Evolutionary conservation across 257 asterid genomes (phyloP), one percentile per base, ranked within the genome.

Genomic region (Solanum bulbocastanum): DNA sequence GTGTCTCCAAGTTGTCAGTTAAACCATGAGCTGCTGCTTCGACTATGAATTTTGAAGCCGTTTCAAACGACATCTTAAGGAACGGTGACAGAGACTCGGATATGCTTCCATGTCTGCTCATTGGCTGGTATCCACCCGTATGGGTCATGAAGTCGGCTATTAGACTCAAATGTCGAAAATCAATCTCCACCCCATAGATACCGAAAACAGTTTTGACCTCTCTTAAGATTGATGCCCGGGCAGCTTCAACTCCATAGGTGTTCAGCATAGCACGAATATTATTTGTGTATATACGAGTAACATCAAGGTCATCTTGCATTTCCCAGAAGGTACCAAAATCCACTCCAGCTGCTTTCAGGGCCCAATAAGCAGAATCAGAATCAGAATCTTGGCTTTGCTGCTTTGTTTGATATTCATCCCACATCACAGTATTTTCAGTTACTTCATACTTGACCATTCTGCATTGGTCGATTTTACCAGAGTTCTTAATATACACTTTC

Each of bases 81-180:
- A 95, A 94, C 0, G 99, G 99, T 0, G 99, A 96, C 58, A 92
- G 10, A 6, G 98, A 95, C 87, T 97, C 96, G 0, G 96, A 89
- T 74, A 97, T 94, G 69, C 98, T 87, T 58, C 99, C 99, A 4
- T 93, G 94, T 84, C 99, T 91, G 89, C 98, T 97, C 99, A 97
- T 96, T 1, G 99, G 91, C 56, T 93, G 90, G 81, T 95, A 97
- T 10, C 98, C 98, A 32, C 99, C 99, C 1, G 94, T 72, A 72
- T 96, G 98, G 2, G 99, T 96, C 99, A 97, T 97, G 90, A 83
- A 94, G 86, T 97, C 99, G 0, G 98, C 98, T 37, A 97, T 94
- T 88, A 97, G 90, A 90, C 98, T 97, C 69, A 97, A 86, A 89
- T 96, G 99, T 46, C 99, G 93, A 84, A 65, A 96, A 89, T 97